phyloP scores from a whole-genome alignment of 805 yeast species.

The Suhomyces sp. region DNA sequence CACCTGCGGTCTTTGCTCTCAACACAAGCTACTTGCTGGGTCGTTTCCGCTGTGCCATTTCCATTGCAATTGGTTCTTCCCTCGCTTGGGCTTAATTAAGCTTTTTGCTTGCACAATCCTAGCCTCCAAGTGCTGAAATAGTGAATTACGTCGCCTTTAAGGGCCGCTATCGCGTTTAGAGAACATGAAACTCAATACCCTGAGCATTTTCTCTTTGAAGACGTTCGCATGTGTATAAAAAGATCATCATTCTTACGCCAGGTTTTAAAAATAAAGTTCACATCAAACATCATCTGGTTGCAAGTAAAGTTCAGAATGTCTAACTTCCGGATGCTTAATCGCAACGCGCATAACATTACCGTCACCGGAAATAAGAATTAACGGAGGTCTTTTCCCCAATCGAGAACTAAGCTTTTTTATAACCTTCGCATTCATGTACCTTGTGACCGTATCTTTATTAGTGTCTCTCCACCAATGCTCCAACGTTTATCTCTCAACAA shows the following conservation, averaged over 20 bases:
- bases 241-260: not conserved
- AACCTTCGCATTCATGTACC: not conserved
- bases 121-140: not conserved
- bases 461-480: not conserved
- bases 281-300: not conserved
- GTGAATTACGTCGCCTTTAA: not conserved
- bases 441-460: not conserved
- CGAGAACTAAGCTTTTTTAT: not conserved
- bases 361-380: not conserved
- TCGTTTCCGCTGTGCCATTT: not conserved
- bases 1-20: not conserved
- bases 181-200: not conserved
- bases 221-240: not conserved
- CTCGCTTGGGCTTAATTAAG: not conserved
- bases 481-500: not conserved
- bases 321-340: not conserved
- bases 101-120: not conserved
- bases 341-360: not conserved
- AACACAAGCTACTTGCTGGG: not conserved
- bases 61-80: not conserved
- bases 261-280: not conserved
- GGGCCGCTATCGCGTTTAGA: no score
- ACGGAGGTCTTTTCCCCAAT: not conserved
- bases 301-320: not conserved
- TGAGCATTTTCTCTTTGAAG: not conserved